A percentile compares a stretch with the other conserved stretches of the same genome.
phyloP scores from a whole-genome alignment of 2,329 filamentous ascomycete species.

The Alternaria ethzedia region DNA sequence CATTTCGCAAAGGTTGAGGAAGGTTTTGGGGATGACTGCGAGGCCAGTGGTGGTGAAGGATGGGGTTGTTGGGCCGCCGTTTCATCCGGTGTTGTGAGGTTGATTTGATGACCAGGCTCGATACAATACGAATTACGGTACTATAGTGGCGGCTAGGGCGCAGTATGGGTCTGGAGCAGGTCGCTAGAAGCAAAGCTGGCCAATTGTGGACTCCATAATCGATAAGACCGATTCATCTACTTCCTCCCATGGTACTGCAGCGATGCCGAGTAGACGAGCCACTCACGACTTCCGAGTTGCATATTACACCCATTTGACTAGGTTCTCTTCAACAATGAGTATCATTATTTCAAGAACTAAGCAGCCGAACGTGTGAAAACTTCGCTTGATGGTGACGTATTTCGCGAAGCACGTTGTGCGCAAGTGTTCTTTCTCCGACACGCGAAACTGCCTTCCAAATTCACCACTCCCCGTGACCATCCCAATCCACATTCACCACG shows the following conservation, averaged over 20 bases:
- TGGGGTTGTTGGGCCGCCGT: background rate
- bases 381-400: background rate
- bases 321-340: rapidly evolving
- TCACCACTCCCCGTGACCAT: background rate
- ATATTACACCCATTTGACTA: background rate
- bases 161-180: background rate
- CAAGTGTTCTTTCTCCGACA: background rate
- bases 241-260: background rate
- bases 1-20: background rate
- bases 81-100: background rate
- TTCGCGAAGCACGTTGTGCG: background rate
- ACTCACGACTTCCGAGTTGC: background rate
- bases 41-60: background rate
- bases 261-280: background rate
- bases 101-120: background rate
- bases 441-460: background rate
- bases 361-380: background rate
- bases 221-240: background rate
- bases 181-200: background rate
- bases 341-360: background rate
- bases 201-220: background rate
- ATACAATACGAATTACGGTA: background rate
- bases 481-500: background rate
- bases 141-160: background rate
- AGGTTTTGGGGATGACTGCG: background rate